Evolutionary conservation across 1,284 basidiomycete species (phyloP).

Genomic region (Marasmius oreades): DNA sequence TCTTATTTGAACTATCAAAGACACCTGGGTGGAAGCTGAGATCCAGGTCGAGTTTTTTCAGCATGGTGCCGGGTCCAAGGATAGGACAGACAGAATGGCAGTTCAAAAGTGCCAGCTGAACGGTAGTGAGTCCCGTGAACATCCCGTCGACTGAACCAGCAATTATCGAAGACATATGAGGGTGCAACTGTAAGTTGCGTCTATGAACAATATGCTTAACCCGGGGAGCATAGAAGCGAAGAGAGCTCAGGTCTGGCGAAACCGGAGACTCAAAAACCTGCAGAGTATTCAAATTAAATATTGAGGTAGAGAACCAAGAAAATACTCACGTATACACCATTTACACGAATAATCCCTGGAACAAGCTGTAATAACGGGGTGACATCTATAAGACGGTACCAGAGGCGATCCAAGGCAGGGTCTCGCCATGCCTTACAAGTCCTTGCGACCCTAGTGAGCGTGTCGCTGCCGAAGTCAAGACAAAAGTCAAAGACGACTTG

Average conservation of each 20-base stretch:
- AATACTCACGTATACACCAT: constrained; percentile 30
- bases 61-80: constrained; percentile 31
- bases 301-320: not conserved
- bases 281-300: not conserved
- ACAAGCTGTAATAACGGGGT: constrained; percentile 45
- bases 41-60: constrained; percentile 40
- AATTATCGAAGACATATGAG: constrained; percentile 22
- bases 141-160: constrained; percentile 4
- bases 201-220: constrained; percentile 43
- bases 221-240: constrained; percentile 41
- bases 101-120: constrained; percentile 34
- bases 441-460: constrained; percentile 32
- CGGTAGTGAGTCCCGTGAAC: constrained; percentile 30
- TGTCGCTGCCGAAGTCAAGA: constrained; percentile 24
- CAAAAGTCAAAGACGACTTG: constrained; percentile 38
- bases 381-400: constrained; percentile 44
- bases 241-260: constrained; percentile 24
- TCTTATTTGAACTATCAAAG: constrained; percentile 11
- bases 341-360: constrained; percentile 24
- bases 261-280: constrained; percentile 17
- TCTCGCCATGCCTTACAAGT: constrained; percentile 53
- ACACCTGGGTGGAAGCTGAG: constrained; percentile 34
- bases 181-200: constrained; percentile 26
- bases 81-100: constrained; percentile 27
- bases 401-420: constrained; percentile 52